Percentiles rank a stretch among this genome's conserved stretches.
Conservation (phyloP, 2,329 filamentous ascomycete species). For the Sporothrix sp. region DNA sequence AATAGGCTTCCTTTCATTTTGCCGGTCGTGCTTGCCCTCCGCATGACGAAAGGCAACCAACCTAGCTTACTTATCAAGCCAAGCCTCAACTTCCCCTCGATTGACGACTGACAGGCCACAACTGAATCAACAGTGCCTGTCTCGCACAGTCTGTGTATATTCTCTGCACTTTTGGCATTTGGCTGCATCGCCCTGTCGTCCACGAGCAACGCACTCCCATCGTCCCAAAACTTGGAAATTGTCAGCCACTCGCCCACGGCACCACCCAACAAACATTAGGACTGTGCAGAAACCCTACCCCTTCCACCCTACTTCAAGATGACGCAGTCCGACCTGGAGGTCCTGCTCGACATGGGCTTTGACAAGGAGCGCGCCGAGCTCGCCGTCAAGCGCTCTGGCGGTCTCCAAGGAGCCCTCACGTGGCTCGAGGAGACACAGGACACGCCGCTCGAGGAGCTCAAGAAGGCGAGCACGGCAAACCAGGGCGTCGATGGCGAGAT, state of each 20-base stretch:
- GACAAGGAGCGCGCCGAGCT: constrained; percentile 72
- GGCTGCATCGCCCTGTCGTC: too few species aligned
- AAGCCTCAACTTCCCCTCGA: constrained; percentile 1
- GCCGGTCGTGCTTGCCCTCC: too few species aligned
- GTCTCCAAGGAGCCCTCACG: constrained; percentile 77
- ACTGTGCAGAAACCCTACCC: too few species aligned
- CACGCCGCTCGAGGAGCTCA: constrained; percentile 73
- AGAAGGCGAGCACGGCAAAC: constrained; percentile 27
- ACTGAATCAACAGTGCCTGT: neutral
- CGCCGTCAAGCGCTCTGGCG: constrained; percentile 74
- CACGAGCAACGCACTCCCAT: too few species aligned
- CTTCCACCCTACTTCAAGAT: constrained; percentile 26
- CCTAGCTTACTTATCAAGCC: constrained; percentile 4
- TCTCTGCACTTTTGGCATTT: too few species aligned
- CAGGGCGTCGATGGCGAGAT: constrained; percentile 23
- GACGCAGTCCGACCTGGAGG: constrained; percentile 49
- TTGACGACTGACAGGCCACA: neutral
- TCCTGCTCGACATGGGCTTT: constrained; percentile 66
- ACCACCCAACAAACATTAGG: too few species aligned
- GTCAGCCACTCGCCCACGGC: too few species aligned
- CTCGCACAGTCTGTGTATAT: neutral
- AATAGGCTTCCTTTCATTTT: neutral
- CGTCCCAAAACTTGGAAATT: too few species aligned
- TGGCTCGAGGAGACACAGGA: constrained; percentile 93
- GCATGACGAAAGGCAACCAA: constrained; percentile 5